Conservation (phyloP, 2,329 filamentous ascomycete genomes). For the Penicillium occitanis region DNA sequence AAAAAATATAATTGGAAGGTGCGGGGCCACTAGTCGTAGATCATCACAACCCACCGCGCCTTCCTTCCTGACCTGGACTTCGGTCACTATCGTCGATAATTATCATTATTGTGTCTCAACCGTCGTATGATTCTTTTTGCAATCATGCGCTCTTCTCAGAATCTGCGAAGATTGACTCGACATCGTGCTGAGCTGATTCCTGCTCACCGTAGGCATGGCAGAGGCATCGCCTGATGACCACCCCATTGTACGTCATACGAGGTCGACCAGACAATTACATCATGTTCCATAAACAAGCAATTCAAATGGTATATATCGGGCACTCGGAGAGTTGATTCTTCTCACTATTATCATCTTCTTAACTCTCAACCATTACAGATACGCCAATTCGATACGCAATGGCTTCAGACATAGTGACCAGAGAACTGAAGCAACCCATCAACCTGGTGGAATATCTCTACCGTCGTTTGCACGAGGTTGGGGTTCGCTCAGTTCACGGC, state of each 20-base stretch:
- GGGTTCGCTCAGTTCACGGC: slow-evolving; percentile 52
- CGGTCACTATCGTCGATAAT: neutral
- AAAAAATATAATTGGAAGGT: slow-evolving; percentile 2
- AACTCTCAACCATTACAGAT: neutral
- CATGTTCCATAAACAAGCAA: neutral
- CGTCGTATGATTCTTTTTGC: neutral
- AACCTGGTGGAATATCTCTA: slow-evolving; percentile 53
- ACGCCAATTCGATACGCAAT: neutral
- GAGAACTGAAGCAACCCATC: slow-evolving; percentile 41
- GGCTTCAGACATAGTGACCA: slow-evolving; percentile 38
- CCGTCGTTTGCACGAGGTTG: slow-evolving; percentile 50
- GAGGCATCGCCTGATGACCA: neutral
- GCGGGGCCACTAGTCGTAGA: neutral
- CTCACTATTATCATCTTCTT: neutral
- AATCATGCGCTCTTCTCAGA: neutral
- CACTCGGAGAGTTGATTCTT: neutral
- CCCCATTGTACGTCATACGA: slow-evolving; percentile 14
- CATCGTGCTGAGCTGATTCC: neutral
- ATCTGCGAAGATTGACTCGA: neutral
- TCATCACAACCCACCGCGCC: neutral
- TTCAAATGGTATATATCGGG: neutral
- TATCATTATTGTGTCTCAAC: neutral
- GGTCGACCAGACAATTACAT: slow-evolving; percentile 12
- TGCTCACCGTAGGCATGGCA: neutral
- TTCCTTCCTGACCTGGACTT: neutral